Base-by-base conservation (phyloP, 306 rosid species). In the Quillaja saponaria region DNA sequence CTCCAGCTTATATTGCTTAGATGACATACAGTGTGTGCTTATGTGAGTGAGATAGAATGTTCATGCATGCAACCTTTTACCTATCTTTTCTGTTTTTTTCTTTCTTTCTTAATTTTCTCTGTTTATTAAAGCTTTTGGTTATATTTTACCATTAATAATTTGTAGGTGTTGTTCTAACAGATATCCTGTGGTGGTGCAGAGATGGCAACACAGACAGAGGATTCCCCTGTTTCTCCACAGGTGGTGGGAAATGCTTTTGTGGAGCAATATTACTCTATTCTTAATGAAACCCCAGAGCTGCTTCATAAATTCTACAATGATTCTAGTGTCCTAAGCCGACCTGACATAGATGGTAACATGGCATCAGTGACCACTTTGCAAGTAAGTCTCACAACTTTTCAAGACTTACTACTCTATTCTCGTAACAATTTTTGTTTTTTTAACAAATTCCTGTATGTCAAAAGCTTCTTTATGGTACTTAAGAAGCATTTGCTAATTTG, bases 181-280 rank as follows among this genome's bases (percentile, higher is more conserved):
- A 2, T 42, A 49, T 2, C 17, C 1, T 58, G 35, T 64, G 2
- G 6, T 58, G 40, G 47, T 59, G 63, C 59, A 82, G 92, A 68
- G 78, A 88, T 88, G 96, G 82, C 81, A 10, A 73, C 61, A 28
- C 2, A 25, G 31, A 25, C 4, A 25, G 31, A 25, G 31, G 31
- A 25, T 25, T 25, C 31, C 31, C 31, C 31, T 25, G 31, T 25
- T 25, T 25, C 31, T 25, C 65, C 86, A 1, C 72, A 85, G 71
- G 28, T 74, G 41, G 81, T 88, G 66, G 87, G 85, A 39, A 75
- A 83, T 69, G 75, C 81, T 40, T 88, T 85, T 62, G 84, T 76
- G 33, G 61, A 74, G 47, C 87, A 76, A 69, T 88, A 82, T 69
- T 85, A 76, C 62, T 15, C 31, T 3, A 25, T 73, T 40, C 71